Conservation (phyloP, 176 grass and related monocot species). For the Aegilops speltoides region DNA sequence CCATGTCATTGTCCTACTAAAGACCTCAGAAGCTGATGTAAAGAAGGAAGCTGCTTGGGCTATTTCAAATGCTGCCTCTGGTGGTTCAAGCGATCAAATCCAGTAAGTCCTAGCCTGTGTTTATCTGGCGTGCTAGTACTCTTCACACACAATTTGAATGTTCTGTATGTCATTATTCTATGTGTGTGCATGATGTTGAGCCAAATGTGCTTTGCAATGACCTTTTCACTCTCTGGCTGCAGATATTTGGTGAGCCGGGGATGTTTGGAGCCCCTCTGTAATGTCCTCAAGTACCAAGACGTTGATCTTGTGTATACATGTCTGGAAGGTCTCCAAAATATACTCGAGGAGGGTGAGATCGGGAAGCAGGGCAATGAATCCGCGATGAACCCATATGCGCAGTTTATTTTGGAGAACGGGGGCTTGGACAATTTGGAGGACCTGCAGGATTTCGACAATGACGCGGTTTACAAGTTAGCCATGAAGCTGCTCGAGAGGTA, state of each 20-base stretch:
- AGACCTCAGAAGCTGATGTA: slow-evolving; percentile 49
- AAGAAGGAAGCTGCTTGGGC: slow-evolving; percentile 80
- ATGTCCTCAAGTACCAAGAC: slow-evolving; percentile 52
- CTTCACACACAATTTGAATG: background rate
- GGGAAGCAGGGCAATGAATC: slow-evolving; percentile 47
- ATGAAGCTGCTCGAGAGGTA: slow-evolving; percentile 73
- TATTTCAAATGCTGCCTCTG: slow-evolving; percentile 63
- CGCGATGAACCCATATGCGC: slow-evolving; percentile 46
- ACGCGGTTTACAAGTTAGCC: slow-evolving; percentile 44
- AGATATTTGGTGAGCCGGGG: slow-evolving; percentile 76
- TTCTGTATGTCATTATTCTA: background rate
- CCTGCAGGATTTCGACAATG: slow-evolving; percentile 53
- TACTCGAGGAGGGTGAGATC: slow-evolving; percentile 56
- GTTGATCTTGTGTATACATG: slow-evolving; percentile 50
- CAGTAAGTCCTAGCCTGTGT: slow-evolving; percentile 36
- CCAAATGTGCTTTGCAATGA: background rate
- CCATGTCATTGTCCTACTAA: slow-evolving; percentile 54
- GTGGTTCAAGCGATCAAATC: slow-evolving; percentile 67
- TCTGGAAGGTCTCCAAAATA: slow-evolving; percentile 65
- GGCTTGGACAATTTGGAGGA: slow-evolving; percentile 69
- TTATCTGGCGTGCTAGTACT: background rate
- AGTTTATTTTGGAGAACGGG: slow-evolving; percentile 72
- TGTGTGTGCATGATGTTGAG: background rate
- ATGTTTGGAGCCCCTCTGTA: slow-evolving; percentile 66
- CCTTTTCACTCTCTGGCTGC: background rate